phyloP scores from a whole-genome alignment of 2,329 filamentous ascomycete species.

The Seiridium cupressi region DNA sequence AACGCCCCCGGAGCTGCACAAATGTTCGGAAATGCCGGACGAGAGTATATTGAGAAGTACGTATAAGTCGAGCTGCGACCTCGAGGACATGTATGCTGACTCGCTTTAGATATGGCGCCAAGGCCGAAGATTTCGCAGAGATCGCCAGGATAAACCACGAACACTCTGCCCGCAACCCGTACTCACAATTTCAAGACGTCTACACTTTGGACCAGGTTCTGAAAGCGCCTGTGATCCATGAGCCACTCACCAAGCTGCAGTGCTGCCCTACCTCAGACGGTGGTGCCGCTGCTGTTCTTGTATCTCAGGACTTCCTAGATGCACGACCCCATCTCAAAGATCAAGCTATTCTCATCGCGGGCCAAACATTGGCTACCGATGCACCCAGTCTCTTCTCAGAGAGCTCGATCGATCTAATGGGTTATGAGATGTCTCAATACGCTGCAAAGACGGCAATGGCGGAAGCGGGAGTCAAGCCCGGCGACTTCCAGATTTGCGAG shows the following conservation, averaged over 20 bases:
- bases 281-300: constrained; percentile 82
- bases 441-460: constrained; percentile 69
- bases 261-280: constrained; percentile 97
- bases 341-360: constrained; percentile 85
- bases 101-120: constrained; percentile 70
- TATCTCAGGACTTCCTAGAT: constrained; percentile 86
- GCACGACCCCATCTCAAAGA: constrained; percentile 76
- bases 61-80: constrained; percentile 19
- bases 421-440: constrained; percentile 76
- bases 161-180: constrained; percentile 89
- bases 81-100: constrained; percentile 9
- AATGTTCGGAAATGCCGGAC: constrained; percentile 91
- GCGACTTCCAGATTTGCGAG: constrained; percentile 81
- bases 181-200: constrained; percentile 94
- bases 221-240: constrained; percentile 73
- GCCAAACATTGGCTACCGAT: constrained; percentile 86
- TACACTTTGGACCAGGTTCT: constrained; percentile 85
- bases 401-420: constrained; percentile 84
- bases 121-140: constrained; percentile 84
- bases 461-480: constrained; percentile 68
- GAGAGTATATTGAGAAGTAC: constrained; percentile 92
- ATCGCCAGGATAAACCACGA: constrained; percentile 91
- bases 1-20: constrained; percentile 86
- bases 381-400: constrained; percentile 73
- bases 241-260: constrained; percentile 93